Evolutionary conservation across 2,329 filamentous ascomycete species (phyloP).

Genomic region (Diplodia scrobiculata): DNA sequence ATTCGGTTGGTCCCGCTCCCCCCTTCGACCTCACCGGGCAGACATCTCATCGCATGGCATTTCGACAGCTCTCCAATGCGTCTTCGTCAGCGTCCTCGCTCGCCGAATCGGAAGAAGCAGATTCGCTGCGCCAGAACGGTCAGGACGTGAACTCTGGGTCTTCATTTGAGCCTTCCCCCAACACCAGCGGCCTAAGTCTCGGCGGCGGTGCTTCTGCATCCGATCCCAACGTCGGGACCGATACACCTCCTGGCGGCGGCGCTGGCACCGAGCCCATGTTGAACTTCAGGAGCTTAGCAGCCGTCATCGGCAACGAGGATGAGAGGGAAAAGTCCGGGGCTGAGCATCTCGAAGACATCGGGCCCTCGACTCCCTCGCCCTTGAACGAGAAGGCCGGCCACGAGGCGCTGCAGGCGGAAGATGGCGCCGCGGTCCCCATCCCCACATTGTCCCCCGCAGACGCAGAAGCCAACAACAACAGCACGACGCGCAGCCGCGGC

Average conservation of each 20-base stretch:
- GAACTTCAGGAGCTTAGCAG: constrained; percentile 85
- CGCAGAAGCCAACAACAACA: neutral
- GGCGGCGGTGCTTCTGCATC: constrained; percentile 50
- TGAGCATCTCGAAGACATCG: constrained; percentile 27
- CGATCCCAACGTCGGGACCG: constrained; percentile 51
- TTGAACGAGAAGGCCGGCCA: neutral
- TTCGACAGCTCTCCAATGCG: constrained; percentile 82
- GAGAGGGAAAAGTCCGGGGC: constrained; percentile 19
- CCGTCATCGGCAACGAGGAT: constrained; percentile 61
- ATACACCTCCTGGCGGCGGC: constrained; percentile 54
- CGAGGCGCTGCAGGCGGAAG: neutral
- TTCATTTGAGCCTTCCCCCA: constrained; percentile 55
- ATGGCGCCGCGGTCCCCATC: neutral
- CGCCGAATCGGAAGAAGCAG: constrained; percentile 44
- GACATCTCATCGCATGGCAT: constrained; percentile 62
- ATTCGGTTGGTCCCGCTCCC: constrained; percentile 44
- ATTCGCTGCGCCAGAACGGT: constrained; percentile 29
- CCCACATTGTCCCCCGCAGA: neutral
- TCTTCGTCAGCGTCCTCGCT: constrained; percentile 81
- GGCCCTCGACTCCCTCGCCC: neutral
- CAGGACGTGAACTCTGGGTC: constrained; percentile 45
- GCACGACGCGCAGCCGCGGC: constrained; percentile 1
- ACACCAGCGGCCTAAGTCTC: constrained; percentile 54
- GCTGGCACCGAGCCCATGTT: constrained; percentile 75
- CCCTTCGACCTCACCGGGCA: constrained; percentile 45